These are phyloP conservation scores for Geotrichum australiense DNA, from an alignment of 1,139 yeast genomes.

Conservation along the genomic window DNA sequence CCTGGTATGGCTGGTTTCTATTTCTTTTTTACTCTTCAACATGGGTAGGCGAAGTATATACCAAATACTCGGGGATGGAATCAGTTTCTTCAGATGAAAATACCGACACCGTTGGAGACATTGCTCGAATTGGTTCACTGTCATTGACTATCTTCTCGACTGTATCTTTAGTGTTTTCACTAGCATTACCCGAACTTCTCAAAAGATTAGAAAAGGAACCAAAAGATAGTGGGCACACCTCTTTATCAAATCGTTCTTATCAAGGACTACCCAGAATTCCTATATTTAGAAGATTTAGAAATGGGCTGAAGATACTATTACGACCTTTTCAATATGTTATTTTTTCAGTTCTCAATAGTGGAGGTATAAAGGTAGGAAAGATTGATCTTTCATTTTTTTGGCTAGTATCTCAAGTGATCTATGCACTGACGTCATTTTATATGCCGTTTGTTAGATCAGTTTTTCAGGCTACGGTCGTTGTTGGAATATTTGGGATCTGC, in stretches of 20 bases:
- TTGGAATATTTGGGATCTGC: slow-evolving; percentile 35
- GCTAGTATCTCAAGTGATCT: slow-evolving; percentile 33
- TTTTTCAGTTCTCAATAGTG: background rate
- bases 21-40: slow-evolving; percentile 37
- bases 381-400: slow-evolving; percentile 28
- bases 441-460: slow-evolving; percentile 30
- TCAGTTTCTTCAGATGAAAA: slow-evolving; percentile 23
- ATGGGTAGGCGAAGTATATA: slow-evolving; percentile 39
- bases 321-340: slow-evolving; percentile 7
- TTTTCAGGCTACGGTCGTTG: slow-evolving; percentile 30
- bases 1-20: slow-evolving; percentile 38
- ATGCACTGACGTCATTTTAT: slow-evolving; percentile 31
- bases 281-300: background rate
- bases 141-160: slow-evolving; percentile 35
- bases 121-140: slow-evolving; percentile 37
- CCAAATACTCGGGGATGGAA: slow-evolving; percentile 20
- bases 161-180: slow-evolving; percentile 33
- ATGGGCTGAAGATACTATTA: slow-evolving; percentile 5
- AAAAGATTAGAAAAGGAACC: slow-evolving; percentile 2
- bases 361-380: slow-evolving; percentile 6
- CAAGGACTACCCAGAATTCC: slow-evolving; percentile 9
- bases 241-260: background rate
- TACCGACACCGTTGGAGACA: slow-evolving; percentile 31
- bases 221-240: background rate
- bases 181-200: slow-evolving; percentile 30